Evolutionary conservation across 768 basidiomycete genomes (phyloP).

Genomic region (Lentinula raphanica): DNA sequence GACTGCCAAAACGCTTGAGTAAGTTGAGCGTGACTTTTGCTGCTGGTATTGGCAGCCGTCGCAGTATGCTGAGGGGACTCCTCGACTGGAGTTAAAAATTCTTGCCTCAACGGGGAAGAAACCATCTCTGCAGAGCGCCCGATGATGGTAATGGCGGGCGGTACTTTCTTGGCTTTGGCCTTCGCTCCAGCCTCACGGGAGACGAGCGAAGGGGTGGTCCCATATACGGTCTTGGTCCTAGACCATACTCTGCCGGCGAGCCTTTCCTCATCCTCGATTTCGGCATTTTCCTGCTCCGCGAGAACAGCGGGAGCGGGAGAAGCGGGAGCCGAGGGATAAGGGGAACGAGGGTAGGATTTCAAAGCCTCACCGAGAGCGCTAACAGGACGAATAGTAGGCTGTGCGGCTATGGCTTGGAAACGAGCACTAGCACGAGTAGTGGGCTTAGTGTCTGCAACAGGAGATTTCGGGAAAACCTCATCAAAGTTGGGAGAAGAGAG

Average conservation of each 20-base stretch:
- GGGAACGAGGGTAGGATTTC: constrained; percentile 3
- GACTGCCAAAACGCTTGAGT: constrained; percentile 44
- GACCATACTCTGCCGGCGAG: neutral
- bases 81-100: neutral
- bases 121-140: neutral
- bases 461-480: neutral
- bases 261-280: neutral
- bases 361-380: neutral
- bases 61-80: constrained; percentile 3
- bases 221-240: neutral
- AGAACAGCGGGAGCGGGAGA: neutral
- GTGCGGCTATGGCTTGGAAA: constrained; percentile 1
- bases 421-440: constrained; percentile 4
- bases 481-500: neutral
- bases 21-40: constrained; percentile 10
- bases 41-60: neutral
- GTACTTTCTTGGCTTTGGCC: neutral
- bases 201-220: neutral
- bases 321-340: constrained; percentile 2
- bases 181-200: constrained; percentile 1
- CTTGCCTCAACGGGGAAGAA: constrained; percentile 3
- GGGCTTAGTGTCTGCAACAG: neutral
- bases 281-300: neutral
- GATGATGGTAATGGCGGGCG: neutral
- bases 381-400: constrained; percentile 2